Base-by-base conservation (phyloP, 164 flowering plant species). In the Hamamelis virginiana region DNA sequence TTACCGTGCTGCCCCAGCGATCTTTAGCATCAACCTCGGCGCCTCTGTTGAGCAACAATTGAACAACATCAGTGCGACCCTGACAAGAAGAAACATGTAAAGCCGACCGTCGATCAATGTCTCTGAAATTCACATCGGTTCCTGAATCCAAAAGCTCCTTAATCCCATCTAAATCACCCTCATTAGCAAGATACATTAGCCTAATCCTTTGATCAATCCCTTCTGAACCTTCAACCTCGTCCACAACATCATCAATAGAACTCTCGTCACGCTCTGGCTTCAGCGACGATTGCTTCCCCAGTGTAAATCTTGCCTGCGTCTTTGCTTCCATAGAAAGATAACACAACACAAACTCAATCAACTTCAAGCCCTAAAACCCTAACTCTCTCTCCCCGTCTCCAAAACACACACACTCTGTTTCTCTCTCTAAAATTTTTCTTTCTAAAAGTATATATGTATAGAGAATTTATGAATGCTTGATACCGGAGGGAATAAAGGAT, bases 1-100 rank as follows among this genome's bases (percentile, higher is more conserved):
- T 27, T 79, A 87, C 89, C 85, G 91, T 85, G 78, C 88, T 85
- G 11, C 89, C 91, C 90, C 90, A 85, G 2, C 83, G 87, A 78
- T 88, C 92, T 59, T 85, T 60, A 1, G 83, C 75, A 64, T 88
- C 85, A 58, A 86, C 78, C 14, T 80, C 65, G 4, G 92, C 90
- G 0, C 84, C 84, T n/a, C 76, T 68, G 13, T 53, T 33, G 22
- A 88, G 66, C 75, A 88, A 64, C 66, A 87, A 58, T 52, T 75
- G 79, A 22, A 81, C 84, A 28, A 87, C 89, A 69, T 84, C 88
- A 23, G 69, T 55, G 16, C 67, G 65, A 5, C 88, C 88, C 66
- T 85, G 91, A 62, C 91, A 87, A 9, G 88, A 83, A 19, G 89
- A 86, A 21, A 87, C 80, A 60, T 87, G 91, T 33, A 87, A 69